phyloP scores from a whole-genome alignment of 2,329 filamentous ascomycete genomes.

The Arthrobotrys iridis region DNA sequence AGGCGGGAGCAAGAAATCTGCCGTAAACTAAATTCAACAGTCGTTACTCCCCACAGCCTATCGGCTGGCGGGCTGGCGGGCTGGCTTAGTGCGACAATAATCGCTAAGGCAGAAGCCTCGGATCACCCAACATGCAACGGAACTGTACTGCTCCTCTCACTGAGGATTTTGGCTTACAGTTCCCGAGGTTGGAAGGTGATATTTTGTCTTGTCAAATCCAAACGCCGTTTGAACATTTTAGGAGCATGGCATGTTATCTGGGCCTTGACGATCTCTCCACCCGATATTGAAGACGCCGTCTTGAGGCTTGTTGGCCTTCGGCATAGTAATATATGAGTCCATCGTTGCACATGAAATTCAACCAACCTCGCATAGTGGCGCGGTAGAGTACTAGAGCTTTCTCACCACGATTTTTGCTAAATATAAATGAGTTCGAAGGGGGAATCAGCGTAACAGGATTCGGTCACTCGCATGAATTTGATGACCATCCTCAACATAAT shows the following conservation, averaged over 20 bases:
- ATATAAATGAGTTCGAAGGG: no score
- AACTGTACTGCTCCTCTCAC: conserved; percentile 17
- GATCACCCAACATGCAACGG: conserved; percentile 38
- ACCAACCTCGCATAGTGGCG: no score
- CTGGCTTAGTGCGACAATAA: conserved; percentile 10
- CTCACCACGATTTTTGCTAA: no score
- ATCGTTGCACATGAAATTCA: no score
- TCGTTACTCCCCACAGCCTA: conserved; percentile 5
- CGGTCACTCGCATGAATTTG: no score
- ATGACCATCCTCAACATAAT: no score
- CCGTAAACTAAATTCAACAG: conserved; percentile 7
- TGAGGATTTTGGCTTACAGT: conserved; percentile 13
- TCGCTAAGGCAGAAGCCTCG: conserved; percentile 17
- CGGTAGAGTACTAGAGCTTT: no score
- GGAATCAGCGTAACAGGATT: no score
- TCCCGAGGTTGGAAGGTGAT: conserved; percentile 46
- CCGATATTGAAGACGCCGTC: neutral
- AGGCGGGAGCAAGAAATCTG: conserved; percentile 36
- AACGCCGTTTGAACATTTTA: neutral
- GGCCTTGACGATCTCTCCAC: conserved; percentile 11
- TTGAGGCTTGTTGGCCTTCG: neutral
- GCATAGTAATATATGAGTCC: neutral
- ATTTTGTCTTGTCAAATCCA: conserved; percentile 17
- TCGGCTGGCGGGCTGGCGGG: conserved; percentile 16
- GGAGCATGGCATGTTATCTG: neutral